Base-by-base conservation (phyloP, 352 stramenopile genomes). In the Globisporangium cylindrosporum region DNA sequence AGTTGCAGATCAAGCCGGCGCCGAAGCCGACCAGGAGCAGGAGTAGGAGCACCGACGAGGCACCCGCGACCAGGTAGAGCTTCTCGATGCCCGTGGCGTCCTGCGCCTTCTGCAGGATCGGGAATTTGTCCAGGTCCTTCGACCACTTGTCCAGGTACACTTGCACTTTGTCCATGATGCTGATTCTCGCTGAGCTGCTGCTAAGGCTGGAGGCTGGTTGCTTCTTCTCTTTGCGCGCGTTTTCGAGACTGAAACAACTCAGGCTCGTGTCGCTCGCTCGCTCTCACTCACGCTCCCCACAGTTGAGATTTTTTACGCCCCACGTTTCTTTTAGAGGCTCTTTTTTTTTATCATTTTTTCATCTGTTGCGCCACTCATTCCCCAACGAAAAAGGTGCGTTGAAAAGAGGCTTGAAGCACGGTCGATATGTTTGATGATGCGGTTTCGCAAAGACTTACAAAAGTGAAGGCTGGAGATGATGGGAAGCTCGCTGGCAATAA, bases 61-160 rank as follows among this genome's bases (percentile, higher is more conserved):
- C 82, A 29, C 81, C 78, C 2, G 77, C 74, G 48, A 95, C 86
- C 24, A 97, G 79, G 78, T 96, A 97, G 70, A 96, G 73, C 73
- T 97, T 97, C 69, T 96, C 87, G 34, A 96, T 80, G 71, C 89
- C 89, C 41, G 89, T 95, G 34, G 85, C 78, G 24, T 91, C 87
- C 71, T 96, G 85, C 60, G 86, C 80, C 70, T 86, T 81, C 72
- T 93, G 82, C 51, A 95, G 73, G n/a, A 91, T 62, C 24, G 80
- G 79, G 64, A 90, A 86, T 77, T 91, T 93, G 61, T 95, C 88
- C 56, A 95, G 76, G 73, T 93, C 86, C 73, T 92, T 92, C 41
- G 86, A 88, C 83, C 81, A 91, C 78, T 94, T 94, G 80, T 92
- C 84, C 78, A 91, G 76, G 76, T 91, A 82, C 70, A 90, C 84